A percentile compares a stretch with the other conserved stretches of the same genome.
phyloP scores from a whole-genome alignment of 2,329 filamentous ascomycete genomes.

The Calycina marina region DNA sequence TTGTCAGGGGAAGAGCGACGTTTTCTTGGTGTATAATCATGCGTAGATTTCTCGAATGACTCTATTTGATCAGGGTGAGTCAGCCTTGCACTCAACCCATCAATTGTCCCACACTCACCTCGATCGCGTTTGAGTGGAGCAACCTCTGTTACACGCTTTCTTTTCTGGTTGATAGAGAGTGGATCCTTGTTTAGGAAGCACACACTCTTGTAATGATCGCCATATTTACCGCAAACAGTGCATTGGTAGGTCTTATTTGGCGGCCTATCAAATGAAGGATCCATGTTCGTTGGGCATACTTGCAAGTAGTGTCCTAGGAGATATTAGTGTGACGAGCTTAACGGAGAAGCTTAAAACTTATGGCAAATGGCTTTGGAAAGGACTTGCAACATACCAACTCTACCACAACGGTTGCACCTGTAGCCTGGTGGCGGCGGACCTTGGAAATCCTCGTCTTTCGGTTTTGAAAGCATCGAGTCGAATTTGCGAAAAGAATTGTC shows the following conservation, averaged over 20 bases:
- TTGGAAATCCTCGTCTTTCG: slow-evolving; percentile 3
- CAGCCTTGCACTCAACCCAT: no score
- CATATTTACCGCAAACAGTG: slow-evolving; percentile 21
- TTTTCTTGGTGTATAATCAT: neutral
- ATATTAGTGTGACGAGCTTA: slow-evolving; percentile 3
- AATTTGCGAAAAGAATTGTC: neutral
- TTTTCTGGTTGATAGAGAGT: slow-evolving; percentile 23
- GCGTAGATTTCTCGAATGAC: neutral
- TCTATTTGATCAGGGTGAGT: no score
- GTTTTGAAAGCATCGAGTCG: slow-evolving; percentile 1
- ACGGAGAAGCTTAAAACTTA: neutral
- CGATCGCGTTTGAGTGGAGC: no score
- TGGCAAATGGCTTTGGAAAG: neutral
- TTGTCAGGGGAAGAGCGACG: neutral
- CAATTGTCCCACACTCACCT: no score
- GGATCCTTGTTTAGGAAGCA: slow-evolving; percentile 25
- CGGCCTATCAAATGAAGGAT: slow-evolving; percentile 24
- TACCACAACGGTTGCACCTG: slow-evolving; percentile 16
- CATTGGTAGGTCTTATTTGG: slow-evolving; percentile 24
- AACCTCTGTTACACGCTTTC: no score
- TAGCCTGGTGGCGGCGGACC: slow-evolving; percentile 10
- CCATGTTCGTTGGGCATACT: slow-evolving; percentile 29
- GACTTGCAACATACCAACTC: slow-evolving; percentile 11
- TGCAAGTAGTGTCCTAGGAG: slow-evolving; percentile 29
- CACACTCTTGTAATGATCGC: slow-evolving; percentile 24